Percentiles rank a stretch among this genome's conserved stretches.
Conservation (phyloP, 148 eudicot species). For the Hydrangea macrophylla region DNA sequence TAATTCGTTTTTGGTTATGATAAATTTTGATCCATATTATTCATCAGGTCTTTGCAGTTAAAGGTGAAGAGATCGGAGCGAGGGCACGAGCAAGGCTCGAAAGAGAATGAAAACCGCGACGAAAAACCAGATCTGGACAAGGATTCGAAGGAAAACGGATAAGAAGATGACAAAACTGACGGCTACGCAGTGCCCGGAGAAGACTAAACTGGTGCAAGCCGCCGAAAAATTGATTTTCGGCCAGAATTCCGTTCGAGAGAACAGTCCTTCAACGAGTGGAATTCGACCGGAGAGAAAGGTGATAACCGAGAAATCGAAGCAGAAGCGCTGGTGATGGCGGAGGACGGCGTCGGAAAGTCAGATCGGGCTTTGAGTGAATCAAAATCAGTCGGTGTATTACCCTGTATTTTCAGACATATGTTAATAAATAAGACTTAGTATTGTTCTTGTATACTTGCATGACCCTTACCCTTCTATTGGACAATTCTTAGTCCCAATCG, state of each 20-base stretch:
- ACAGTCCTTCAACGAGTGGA: slow-evolving; percentile 37
- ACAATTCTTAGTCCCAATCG: too few relatives aligned
- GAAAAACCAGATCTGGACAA: slow-evolving; percentile 30
- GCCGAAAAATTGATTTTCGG: slow-evolving; percentile 12
- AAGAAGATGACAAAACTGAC: slow-evolving; percentile 4
- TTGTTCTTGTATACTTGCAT: too few relatives aligned
- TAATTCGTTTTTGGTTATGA: slow-evolving; percentile 20
- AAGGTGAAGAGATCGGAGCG: slow-evolving; percentile 39
- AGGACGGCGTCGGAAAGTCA: slow-evolving; percentile 13
- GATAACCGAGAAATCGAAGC: slow-evolving; percentile 16
- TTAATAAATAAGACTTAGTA: too few relatives aligned
- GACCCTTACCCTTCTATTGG: too few relatives aligned
- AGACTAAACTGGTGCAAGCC: background rate
- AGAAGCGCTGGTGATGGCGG: slow-evolving; percentile 5
- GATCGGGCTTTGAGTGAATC: slow-evolving; percentile 18
- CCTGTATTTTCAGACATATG: too few relatives aligned
- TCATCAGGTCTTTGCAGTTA: slow-evolving; percentile 34
- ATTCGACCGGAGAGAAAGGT: too few relatives aligned
- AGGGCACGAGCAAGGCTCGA: too few relatives aligned
- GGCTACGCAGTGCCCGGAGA: background rate
- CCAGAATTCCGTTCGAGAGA: slow-evolving; percentile 19
- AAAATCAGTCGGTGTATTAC: slow-evolving; percentile 21
- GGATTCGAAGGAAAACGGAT: slow-evolving; percentile 16
- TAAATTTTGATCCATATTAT: background rate
- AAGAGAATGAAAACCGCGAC: slow-evolving; percentile 7